These are phyloP conservation scores for Coemansia guatemalensis DNA, from an alignment of 192 early-diverging fungal species.

Conservation along the genomic window DNA sequence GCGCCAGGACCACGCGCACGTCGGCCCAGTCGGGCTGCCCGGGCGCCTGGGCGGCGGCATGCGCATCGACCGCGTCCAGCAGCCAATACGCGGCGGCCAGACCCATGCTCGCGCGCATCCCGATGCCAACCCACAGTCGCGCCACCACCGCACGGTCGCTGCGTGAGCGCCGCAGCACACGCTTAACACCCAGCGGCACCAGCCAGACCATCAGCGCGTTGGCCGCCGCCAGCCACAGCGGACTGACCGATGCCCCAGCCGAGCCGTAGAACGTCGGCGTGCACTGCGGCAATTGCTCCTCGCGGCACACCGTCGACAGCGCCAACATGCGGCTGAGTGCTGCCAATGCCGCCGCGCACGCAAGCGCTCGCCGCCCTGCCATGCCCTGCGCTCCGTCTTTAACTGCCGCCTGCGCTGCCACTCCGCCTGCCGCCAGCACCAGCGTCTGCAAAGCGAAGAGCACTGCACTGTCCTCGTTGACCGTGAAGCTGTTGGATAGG, in stretches of 20 bases:
- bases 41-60: background rate
- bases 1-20: conserved; percentile 55
- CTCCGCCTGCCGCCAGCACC: conserved; percentile 7
- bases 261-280: conserved; percentile 76
- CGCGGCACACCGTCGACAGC: conserved; percentile 78
- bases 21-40: conserved; percentile 32
- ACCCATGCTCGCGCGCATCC: conserved; percentile 58
- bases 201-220: conserved; percentile 39
- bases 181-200: conserved; percentile 39
- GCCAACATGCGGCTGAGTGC: conserved; percentile 58
- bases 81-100: conserved; percentile 59
- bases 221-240: conserved; percentile 17
- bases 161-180: conserved; percentile 51
- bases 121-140: conserved; percentile 56
- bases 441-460: conserved; percentile 69
- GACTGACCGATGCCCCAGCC: conserved; percentile 37
- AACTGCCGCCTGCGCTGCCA: conserved; percentile 3
- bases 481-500: conserved; percentile 87
- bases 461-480: conserved; percentile 80
- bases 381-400: conserved; percentile 16
- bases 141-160: conserved; percentile 57
- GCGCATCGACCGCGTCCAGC: conserved; percentile 49
- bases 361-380: conserved; percentile 40
- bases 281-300: conserved; percentile 83
- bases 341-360: conserved; percentile 55